These are phyloP conservation scores for Otatea glauca DNA, from an alignment of 176 grass and related monocot species.

Conservation along the genomic window DNA sequence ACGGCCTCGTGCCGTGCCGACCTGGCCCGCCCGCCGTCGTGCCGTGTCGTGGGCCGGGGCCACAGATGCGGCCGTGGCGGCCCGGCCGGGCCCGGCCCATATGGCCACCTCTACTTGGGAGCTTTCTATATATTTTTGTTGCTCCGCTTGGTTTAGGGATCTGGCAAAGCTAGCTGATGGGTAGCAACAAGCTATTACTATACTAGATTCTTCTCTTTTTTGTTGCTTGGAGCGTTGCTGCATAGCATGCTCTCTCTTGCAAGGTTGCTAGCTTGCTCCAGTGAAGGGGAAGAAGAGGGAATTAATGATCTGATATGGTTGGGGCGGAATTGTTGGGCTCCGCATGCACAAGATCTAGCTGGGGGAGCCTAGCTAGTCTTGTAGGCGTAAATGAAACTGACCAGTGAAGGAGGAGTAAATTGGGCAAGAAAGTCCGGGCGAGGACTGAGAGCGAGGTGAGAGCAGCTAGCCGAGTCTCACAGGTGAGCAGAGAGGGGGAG, in stretches of 20 bases:
- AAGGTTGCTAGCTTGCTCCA: neutral
- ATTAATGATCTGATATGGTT: neutral
- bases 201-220: neutral
- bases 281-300: neutral
- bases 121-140: neutral
- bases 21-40: no score
- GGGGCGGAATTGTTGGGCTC: neutral
- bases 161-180: neutral
- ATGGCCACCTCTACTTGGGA: neutral
- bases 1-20: no score
- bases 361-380: neutral
- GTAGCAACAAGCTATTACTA: neutral
- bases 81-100: no score
- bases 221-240: neutral
- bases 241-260: neutral
- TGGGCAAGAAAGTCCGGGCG: neutral
- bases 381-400: constrained; percentile 30
- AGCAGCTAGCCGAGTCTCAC: neutral
- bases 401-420: constrained; percentile 2
- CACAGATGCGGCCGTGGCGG: no score
- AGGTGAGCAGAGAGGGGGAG: constrained; percentile 5
- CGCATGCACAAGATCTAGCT: constrained; percentile 17
- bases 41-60: no score
- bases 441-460: neutral
- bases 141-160: neutral